Conservation (phyloP, 805 yeast genomes). For the Hanseniaspora guilliermondii region DNA sequence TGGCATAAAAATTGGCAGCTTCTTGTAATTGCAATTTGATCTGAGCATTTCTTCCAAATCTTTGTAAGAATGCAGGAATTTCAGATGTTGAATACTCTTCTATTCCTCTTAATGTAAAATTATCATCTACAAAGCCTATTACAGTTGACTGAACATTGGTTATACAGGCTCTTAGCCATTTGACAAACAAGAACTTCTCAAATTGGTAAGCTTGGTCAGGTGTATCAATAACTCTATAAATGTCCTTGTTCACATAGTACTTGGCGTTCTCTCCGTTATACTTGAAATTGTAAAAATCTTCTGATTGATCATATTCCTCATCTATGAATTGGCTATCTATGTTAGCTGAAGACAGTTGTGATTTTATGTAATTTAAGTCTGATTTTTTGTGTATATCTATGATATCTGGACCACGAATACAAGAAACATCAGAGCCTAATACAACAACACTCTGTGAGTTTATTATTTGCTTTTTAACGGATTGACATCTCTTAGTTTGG, state of each 20-base stretch:
- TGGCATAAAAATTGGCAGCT: conserved; percentile 76
- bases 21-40: conserved; percentile 42
- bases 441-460: conserved; percentile 1
- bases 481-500: neutral
- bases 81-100: conserved; percentile 71
- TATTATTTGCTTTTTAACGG: neutral
- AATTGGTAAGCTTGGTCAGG: conserved; percentile 50
- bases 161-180: conserved; percentile 92
- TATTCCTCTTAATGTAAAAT: conserved; percentile 47
- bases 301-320: neutral
- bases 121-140: conserved; percentile 77
- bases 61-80: conserved; percentile 47
- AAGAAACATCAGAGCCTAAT: neutral
- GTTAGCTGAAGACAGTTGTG: neutral
- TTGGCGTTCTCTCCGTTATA: conserved; percentile 31
- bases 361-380: neutral
- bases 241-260: conserved; percentile 80
- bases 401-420: conserved; percentile 6
- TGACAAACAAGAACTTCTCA: conserved; percentile 60
- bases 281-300: conserved; percentile 1
- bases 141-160: conserved; percentile 71
- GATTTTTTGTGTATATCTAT: neutral
- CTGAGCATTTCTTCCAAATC: conserved; percentile 29
- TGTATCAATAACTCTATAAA: conserved; percentile 44
- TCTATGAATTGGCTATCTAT: neutral